These are phyloP conservation scores for Trichoderma aggressivum DNA, from an alignment of 2,329 filamentous ascomycete species.

Conservation along the genomic window DNA sequence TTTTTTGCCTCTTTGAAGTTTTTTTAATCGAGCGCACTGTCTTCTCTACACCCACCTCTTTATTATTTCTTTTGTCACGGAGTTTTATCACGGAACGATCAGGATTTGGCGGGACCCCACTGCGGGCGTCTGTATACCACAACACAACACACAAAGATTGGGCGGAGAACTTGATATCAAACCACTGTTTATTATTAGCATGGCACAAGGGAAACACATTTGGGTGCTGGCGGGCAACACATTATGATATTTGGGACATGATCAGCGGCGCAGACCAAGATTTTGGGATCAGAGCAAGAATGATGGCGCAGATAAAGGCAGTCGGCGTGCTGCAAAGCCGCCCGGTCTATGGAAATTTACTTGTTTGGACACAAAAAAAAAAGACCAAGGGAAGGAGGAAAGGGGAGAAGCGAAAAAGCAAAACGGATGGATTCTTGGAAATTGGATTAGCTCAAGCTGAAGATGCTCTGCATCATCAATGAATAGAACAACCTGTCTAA, in stretches of 20 bases:
- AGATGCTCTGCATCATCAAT: slow-evolving; percentile 1
- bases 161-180: slow-evolving; percentile 31
- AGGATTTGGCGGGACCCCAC: slow-evolving; percentile 22
- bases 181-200: slow-evolving; percentile 33
- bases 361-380: slow-evolving; percentile 7
- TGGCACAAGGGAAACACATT: slow-evolving; percentile 33
- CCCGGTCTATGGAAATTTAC: slow-evolving; percentile 9
- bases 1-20: slow-evolving; percentile 25
- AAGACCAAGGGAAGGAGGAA: not conserved
- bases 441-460: slow-evolving; percentile 15
- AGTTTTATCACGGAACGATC: slow-evolving; percentile 23
- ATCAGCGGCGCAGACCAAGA: slow-evolving; percentile 23
- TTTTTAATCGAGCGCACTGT: slow-evolving; percentile 25
- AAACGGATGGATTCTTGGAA: not conserved
- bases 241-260: slow-evolving; percentile 33
- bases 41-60: slow-evolving; percentile 22
- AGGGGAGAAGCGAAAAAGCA: not conserved
- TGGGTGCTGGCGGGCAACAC: slow-evolving; percentile 27
- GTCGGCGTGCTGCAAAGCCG: slow-evolving; percentile 12
- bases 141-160: slow-evolving; percentile 22
- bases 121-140: slow-evolving; percentile 31
- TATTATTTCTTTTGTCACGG: slow-evolving; percentile 17
- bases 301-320: slow-evolving; percentile 16
- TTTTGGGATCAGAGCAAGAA: slow-evolving; percentile 19
- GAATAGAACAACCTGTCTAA: slow-evolving; percentile 14